A percentile compares a stretch with the other conserved stretches of the same genome.
Conservation (phyloP, 2,329 filamentous ascomycete species). For the Fusarium denticulatum region DNA sequence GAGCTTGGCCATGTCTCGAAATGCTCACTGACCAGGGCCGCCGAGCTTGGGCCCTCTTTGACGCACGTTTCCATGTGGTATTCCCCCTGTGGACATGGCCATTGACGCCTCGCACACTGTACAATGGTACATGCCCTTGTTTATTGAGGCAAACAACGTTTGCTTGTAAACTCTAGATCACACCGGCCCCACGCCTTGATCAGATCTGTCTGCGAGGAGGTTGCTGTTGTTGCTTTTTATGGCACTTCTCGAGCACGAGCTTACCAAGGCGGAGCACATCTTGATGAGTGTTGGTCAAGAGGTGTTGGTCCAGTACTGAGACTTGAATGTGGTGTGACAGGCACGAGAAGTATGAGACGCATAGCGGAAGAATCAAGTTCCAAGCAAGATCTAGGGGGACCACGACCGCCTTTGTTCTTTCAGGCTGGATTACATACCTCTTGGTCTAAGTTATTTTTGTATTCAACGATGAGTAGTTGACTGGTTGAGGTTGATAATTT, state of each 20-base stretch:
- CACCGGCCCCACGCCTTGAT: constrained; percentile 12
- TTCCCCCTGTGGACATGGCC: constrained; percentile 1
- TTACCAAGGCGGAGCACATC: not conserved
- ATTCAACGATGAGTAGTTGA: not conserved
- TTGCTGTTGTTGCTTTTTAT: constrained; percentile 1
- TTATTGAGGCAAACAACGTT: constrained; percentile 25
- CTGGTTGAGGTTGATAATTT: not conserved
- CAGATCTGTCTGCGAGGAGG: not conserved
- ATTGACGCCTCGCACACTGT: constrained; percentile 36
- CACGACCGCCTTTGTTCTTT: constrained; percentile 3
- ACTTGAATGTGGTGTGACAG: constrained; percentile 12
- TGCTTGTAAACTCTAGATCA: constrained; percentile 3
- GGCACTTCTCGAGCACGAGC: not conserved
- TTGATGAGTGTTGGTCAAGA: not conserved
- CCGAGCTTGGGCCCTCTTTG: constrained; percentile 26
- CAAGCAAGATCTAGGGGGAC: not conserved
- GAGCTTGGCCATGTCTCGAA: not conserved
- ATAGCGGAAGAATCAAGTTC: constrained; percentile 1
- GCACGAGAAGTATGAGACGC: not conserved
- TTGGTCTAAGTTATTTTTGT: not conserved
- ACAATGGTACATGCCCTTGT: constrained; percentile 5
- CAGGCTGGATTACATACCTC: not conserved
- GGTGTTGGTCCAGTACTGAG: constrained; percentile 18
- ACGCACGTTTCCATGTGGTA: constrained; percentile 29
- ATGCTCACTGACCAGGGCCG: not conserved